Percentiles rank a stretch among this genome's conserved stretches.
These are phyloP conservation scores for Yamadazyma ubonensis DNA, from an alignment of 805 yeast species.

Conservation along the genomic window DNA sequence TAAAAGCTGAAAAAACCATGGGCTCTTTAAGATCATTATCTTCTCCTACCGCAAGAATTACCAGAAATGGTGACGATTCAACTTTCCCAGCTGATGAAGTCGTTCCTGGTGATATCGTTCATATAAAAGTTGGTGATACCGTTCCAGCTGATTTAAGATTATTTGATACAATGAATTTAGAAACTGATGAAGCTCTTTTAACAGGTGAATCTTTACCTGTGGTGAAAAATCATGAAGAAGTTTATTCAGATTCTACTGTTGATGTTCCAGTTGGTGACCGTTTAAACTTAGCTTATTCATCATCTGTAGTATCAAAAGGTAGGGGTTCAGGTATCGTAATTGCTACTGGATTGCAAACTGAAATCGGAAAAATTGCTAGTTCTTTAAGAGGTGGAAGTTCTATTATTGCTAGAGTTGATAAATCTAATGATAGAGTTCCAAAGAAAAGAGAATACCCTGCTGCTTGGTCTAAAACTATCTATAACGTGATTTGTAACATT, in stretches of 20 bases:
- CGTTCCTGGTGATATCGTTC: slow-evolving; percentile 46
- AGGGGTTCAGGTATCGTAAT: slow-evolving; percentile 41
- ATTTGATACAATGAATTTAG: slow-evolving; percentile 34
- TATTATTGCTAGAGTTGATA: slow-evolving; percentile 33
- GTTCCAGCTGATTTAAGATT: slow-evolving; percentile 45
- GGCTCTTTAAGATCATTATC: slow-evolving; percentile 47
- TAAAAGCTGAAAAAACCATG: slow-evolving; percentile 51
- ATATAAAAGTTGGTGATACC: slow-evolving; percentile 41
- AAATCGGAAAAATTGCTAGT: slow-evolving; percentile 41
- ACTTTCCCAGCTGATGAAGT: slow-evolving; percentile 42
- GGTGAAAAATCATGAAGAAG: slow-evolving; percentile 29
- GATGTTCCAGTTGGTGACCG: slow-evolving; percentile 40
- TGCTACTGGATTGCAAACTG: slow-evolving; percentile 39
- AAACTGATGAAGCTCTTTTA: slow-evolving; percentile 44
- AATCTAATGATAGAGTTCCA: slow-evolving; percentile 34
- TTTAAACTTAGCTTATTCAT: slow-evolving; percentile 32
- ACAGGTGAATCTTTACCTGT: slow-evolving; percentile 42
- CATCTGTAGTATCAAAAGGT: slow-evolving; percentile 43
- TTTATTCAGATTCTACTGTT: slow-evolving; percentile 37
- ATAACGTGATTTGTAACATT: slow-evolving; percentile 43
- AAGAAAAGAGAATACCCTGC: slow-evolving; percentile 36
- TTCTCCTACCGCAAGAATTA: slow-evolving; percentile 46
- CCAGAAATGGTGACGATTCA: slow-evolving; percentile 39
- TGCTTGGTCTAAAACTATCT: slow-evolving; percentile 36
- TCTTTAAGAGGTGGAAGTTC: slow-evolving; percentile 27